Conservation (phyloP, 2,329 filamentous ascomycete species). For the Chrysoporthe puriensis region DNA sequence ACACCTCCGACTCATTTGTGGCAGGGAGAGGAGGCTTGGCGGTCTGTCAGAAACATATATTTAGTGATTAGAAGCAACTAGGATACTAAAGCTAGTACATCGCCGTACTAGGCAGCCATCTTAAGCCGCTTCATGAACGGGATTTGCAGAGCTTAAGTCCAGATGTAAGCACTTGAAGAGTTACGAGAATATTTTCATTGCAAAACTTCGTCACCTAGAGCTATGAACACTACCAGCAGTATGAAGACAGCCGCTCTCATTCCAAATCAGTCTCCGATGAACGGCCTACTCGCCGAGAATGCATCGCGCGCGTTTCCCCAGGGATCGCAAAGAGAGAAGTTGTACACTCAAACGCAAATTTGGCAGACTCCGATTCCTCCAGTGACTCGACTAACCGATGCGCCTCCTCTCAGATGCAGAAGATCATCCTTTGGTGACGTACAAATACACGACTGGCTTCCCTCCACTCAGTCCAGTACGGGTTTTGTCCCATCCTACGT, state of each 20-base stretch:
- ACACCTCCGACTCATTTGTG: background rate
- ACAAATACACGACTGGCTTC: slow-evolving; percentile 63
- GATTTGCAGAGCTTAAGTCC: background rate
- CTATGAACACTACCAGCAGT: background rate
- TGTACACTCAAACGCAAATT: background rate
- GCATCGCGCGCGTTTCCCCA: background rate
- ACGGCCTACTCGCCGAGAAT: background rate
- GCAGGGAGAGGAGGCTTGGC: background rate
- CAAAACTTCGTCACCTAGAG: background rate
- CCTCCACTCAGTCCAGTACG: slow-evolving; percentile 51
- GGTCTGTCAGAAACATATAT: background rate
- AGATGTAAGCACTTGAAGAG: background rate
- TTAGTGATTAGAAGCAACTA: background rate
- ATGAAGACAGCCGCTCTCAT: background rate
- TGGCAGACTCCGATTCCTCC: background rate
- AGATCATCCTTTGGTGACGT: slow-evolving; percentile 56
- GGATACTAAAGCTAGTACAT: too few species aligned
- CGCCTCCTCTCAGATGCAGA: background rate
- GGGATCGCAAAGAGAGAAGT: background rate
- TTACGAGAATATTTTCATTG: background rate
- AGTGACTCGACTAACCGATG: background rate
- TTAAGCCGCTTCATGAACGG: too few species aligned
- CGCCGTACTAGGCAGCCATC: too few species aligned
- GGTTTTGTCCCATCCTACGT: slow-evolving; percentile 62
- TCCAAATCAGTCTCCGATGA: background rate